Evolutionary conservation across 2,329 filamentous ascomycete species (phyloP), one percentile per base, ranked within the genome.

Genomic region (Cytospora mali): DNA sequence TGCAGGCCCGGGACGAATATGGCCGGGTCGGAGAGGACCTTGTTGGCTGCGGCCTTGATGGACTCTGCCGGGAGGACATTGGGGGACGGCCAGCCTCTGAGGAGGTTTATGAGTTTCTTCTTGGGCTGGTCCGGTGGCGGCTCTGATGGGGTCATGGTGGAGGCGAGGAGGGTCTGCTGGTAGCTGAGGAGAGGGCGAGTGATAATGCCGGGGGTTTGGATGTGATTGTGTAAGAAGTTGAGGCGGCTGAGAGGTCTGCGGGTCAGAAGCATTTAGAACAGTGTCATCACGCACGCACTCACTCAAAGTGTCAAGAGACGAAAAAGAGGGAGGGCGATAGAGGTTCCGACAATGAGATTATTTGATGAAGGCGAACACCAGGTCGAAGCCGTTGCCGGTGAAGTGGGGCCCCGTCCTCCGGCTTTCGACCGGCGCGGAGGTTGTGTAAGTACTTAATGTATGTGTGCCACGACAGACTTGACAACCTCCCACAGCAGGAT

Each of bases 81-180:
- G 0, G 80, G 76, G 1, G 79, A 80, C 0, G 90, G 90, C 88
- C 89, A 92, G 69, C 90, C 89, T 51, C 85, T 81, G 59, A 88
- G 77, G 62, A 90, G 79, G 70, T 90, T 89, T 71, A 90, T 89
- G 23, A 76, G 76, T 31, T 74, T 76, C 62, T 77, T 74, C 21
- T 31, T 55, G 13, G 35, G 25, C 53, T 55, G 33, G 28, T 11
- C 21, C 4, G 63, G 63, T 23, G 56, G 52, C n/a, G 48, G 53
- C 27, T 63, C 63, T 28, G 57, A 7, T 29, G 63, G 61, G 35
- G 63, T 65, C 63, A 65, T 65, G 10, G 25, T 52, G 29, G n/a
- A 21, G 6, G 48, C 33, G 50, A 51, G 62, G 35, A 57, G 39
- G 18, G 39, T 23, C 31, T 21, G 55, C 29, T 27, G 51, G 25